phyloP scores from a whole-genome alignment of 495 filamentous ascomycete genomes.

The Penicillium silybi region DNA sequence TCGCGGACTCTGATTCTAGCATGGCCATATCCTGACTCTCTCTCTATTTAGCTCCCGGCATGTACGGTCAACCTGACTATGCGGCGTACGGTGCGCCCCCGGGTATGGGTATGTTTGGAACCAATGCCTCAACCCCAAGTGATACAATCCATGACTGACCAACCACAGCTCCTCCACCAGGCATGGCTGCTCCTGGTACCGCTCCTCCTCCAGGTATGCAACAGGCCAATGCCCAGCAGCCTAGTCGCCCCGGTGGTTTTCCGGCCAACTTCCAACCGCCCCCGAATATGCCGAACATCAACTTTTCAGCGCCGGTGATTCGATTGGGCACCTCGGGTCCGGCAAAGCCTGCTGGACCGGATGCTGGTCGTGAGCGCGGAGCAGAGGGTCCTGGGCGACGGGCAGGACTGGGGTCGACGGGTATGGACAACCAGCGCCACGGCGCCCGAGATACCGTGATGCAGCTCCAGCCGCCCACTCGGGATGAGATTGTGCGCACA shows the following conservation, averaged over 20 bases:
- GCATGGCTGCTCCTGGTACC: constrained; percentile 66
- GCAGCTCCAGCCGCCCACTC: constrained; percentile 77
- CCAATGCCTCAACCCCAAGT: background rate
- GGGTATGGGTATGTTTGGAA: constrained; percentile 67
- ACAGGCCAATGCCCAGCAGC: constrained; percentile 61
- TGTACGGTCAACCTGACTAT: constrained; percentile 69
- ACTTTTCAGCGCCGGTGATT: constrained; percentile 96
- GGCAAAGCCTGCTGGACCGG: constrained; percentile 57
- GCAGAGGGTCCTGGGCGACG: constrained; percentile 52
- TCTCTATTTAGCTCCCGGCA: constrained; percentile 41
- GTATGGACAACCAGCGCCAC: constrained; percentile 63
- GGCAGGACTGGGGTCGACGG: constrained; percentile 63
- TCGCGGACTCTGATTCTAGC: background rate
- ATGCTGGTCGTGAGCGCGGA: constrained; percentile 45
- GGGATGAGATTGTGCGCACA: constrained; percentile 85
- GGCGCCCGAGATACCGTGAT: constrained; percentile 70
- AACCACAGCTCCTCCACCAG: constrained; percentile 34
- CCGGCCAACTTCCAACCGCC: constrained; percentile 86
- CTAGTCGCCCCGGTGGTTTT: constrained; percentile 71
- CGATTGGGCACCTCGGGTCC: constrained; percentile 73
- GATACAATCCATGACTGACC: constrained; percentile 15
- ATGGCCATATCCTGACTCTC: constrained; percentile 8
- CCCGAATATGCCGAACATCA: constrained; percentile 92
- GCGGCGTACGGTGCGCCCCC: constrained; percentile 73
- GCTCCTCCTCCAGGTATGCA: constrained; percentile 76